Evolutionary conservation across 2,329 filamentous ascomycete species (phyloP).

Genomic region (Fusarium praegraminearum): DNA sequence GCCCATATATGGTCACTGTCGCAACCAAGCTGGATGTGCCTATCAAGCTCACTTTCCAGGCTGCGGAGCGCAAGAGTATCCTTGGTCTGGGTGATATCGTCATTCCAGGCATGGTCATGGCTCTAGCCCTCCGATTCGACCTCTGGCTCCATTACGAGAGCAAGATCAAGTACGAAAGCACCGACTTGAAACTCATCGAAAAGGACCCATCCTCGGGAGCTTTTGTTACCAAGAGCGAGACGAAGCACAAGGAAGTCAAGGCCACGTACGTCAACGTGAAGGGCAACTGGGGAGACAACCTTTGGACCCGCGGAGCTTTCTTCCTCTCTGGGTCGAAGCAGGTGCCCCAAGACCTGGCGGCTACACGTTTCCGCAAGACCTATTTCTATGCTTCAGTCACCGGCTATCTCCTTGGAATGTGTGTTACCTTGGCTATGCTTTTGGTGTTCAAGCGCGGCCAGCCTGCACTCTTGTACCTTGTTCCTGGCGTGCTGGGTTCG

Average conservation of each 20-base stretch:
- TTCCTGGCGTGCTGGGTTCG: slow-evolving; percentile 82
- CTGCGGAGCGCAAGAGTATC: slow-evolving; percentile 78
- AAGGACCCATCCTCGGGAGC: slow-evolving; percentile 51
- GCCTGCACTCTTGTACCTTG: slow-evolving; percentile 91
- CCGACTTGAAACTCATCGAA: slow-evolving; percentile 51
- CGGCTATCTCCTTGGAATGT: slow-evolving; percentile 84
- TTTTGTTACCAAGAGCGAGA: slow-evolving; percentile 52
- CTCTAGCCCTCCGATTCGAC: slow-evolving; percentile 89
- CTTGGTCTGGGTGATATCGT: slow-evolving; percentile 95
- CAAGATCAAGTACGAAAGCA: slow-evolving; percentile 65
- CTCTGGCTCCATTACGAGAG: slow-evolving; percentile 84
- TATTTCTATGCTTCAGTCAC: slow-evolving; percentile 84
- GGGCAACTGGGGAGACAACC: slow-evolving; percentile 83
- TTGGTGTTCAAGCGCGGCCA: slow-evolving; percentile 84
- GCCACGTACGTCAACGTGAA: slow-evolving; percentile 69
- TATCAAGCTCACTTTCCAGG: slow-evolving; percentile 85
- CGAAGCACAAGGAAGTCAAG: slow-evolving; percentile 63
- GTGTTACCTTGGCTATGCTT: slow-evolving; percentile 81
- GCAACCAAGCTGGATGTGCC: slow-evolving; percentile 91
- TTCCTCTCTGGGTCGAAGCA: slow-evolving; percentile 43
- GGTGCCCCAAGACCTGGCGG: slow-evolving; percentile 52
- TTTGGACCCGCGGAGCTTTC: slow-evolving; percentile 72
- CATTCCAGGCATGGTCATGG: slow-evolving; percentile 90
- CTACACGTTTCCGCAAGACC: slow-evolving; percentile 76
- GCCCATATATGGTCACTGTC: slow-evolving; percentile 86